Conservation (phyloP, 176 grass and related monocot species). For the Carex cristatella region DNA sequence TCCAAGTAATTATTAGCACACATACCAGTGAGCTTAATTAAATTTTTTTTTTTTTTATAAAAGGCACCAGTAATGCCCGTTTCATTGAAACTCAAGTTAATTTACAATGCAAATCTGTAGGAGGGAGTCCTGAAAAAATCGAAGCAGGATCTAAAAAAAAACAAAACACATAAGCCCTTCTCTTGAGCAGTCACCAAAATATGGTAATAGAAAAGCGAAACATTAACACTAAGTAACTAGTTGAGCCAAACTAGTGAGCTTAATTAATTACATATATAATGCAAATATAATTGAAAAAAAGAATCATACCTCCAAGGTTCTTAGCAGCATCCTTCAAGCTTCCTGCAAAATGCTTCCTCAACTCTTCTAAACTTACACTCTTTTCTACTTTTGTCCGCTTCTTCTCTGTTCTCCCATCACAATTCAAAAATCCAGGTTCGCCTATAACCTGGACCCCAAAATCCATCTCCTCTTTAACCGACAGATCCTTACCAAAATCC, state of each 20-base stretch:
- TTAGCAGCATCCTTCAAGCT: constrained; percentile 98
- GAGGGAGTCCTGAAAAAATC: no score
- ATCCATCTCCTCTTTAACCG: constrained; percentile 27
- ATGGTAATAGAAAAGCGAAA: no score
- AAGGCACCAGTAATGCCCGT: no score
- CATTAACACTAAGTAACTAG: no score
- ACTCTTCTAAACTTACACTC: constrained; percentile 65
- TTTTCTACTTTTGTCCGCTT: constrained; percentile 70
- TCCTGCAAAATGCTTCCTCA: constrained; percentile 86
- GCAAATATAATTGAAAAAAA: background rate
- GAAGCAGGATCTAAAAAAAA: no score
- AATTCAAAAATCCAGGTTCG: constrained; percentile 33
- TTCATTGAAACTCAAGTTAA: background rate
- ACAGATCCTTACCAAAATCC: constrained; percentile 33
- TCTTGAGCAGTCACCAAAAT: no score
- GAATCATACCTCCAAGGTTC: constrained; percentile 77
- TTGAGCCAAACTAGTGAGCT: background rate
- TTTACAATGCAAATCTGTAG: no score
- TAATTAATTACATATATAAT: background rate
- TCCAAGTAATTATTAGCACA: background rate
- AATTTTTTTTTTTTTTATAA: no score
- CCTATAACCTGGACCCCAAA: constrained; percentile 16
- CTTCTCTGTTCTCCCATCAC: constrained; percentile 52
- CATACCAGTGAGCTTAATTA: background rate
- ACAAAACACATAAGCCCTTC: no score